Base-by-base conservation (phyloP, 2,329 filamentous ascomycete genomes). In the Fusarium mundagurra region DNA sequence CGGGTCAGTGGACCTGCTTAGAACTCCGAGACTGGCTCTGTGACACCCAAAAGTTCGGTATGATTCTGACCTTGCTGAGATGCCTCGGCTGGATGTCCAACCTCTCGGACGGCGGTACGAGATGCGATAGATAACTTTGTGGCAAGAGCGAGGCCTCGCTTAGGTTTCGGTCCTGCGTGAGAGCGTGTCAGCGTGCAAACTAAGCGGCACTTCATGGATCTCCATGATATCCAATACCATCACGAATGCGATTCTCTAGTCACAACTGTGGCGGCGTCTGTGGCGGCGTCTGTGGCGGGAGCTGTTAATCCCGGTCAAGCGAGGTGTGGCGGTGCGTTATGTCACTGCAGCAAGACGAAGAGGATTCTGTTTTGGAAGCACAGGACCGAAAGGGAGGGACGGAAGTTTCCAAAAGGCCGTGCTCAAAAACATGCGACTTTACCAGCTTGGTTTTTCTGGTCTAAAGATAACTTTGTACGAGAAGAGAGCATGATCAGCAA, bases 251-350 rank as follows among this genome's bases (percentile, higher is more conserved):
- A 75, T 54, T 54, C 38, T 55, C 18, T 62, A 33, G 24, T 59
- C 38, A 36, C 34, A 51, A 54, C 22, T 68, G 71, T 68, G 65
- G 72, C 65, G 65, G 72, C 65, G 51, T 36, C 12, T 10, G 72
- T n/a, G n/a, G n/a, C 65, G 51, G 33, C 12, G 10, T 41, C 20
- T 64, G 50, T 64, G 66, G 62, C 61, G 50, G 66, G 39, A 54
- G 43, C 51, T 61, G 47, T 20, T 27, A 9, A 54, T 53, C 29
- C 55, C 29, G 55, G 50, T 20, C 36, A 63, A 70, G 60, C 60
- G 61, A 71, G 17, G 43, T 73, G 74, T 73, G 69, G 72, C 74
- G 39, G 63, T 69, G 67, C 67, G 27, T 51, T 29, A 31, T 71
- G 47, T 58, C 48, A 57, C 50, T 54, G 24, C 29, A 54, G 27